Conservation (phyloP, 2,329 filamentous ascomycete species). For the Pseudogymnoascus verrucosus region DNA sequence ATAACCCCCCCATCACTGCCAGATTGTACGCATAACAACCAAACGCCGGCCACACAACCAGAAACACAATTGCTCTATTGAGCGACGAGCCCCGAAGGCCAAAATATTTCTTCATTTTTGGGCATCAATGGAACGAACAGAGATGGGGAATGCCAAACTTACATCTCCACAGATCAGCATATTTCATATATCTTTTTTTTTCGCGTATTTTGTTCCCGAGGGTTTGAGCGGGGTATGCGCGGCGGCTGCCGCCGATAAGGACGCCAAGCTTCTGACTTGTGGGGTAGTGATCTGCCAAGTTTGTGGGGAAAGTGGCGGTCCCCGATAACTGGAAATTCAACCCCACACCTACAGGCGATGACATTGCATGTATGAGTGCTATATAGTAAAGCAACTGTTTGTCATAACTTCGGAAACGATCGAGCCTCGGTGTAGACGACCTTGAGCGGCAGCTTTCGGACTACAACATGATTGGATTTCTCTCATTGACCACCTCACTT, state of each 20-base stretch:
- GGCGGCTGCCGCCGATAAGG: neutral
- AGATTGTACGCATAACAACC: slow-evolving; percentile 34
- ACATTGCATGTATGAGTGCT: neutral
- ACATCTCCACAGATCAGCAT: neutral
- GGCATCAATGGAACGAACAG: neutral
- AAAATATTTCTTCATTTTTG: neutral
- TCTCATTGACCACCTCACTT: neutral
- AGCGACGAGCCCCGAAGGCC: slow-evolving; percentile 11
- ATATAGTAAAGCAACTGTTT: neutral
- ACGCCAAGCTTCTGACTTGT: neutral
- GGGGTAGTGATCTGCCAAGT: neutral
- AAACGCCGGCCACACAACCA: slow-evolving; percentile 37
- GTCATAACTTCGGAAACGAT: neutral
- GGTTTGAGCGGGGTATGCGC: neutral
- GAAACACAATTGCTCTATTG: slow-evolving; percentile 14
- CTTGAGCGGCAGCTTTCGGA: neutral
- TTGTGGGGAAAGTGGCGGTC: neutral
- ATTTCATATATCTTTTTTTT: neutral
- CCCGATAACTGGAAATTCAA: neutral
- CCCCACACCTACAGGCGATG: neutral
- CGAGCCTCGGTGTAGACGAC: neutral
- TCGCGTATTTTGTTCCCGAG: neutral
- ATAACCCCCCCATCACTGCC: slow-evolving; percentile 29
- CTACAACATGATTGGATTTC: neutral
- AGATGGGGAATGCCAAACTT: neutral